Percentiles rank a stretch among this genome's conserved stretches.
These are phyloP conservation scores for Rostrohypoxylon terebratum DNA, from an alignment of 495 filamentous ascomycete species.

Conservation along the genomic window DNA sequence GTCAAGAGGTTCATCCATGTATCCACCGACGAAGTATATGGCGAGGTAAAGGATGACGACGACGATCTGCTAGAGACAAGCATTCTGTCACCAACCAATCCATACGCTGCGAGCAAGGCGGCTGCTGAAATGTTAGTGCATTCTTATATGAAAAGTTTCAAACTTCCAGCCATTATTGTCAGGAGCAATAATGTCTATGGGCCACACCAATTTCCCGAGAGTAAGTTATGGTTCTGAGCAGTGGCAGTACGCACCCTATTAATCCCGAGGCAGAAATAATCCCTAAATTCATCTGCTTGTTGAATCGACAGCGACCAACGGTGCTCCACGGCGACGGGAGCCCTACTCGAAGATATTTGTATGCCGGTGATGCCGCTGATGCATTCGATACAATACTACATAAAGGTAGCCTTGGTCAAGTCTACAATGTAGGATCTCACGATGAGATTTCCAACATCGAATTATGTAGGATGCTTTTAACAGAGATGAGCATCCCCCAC, in stretches of 20 bases:
- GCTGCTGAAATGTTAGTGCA: slow-evolving; percentile 85
- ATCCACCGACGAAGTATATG: slow-evolving; percentile 83
- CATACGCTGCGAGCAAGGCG: slow-evolving; percentile 81
- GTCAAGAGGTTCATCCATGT: slow-evolving; percentile 77
- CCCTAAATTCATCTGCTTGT: slow-evolving; percentile 75
- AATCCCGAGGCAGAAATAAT: slow-evolving; percentile 70
- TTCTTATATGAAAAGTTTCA: slow-evolving; percentile 78
- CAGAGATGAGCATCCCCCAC: slow-evolving; percentile 60
- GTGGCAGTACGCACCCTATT: neutral
- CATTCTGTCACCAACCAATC: slow-evolving; percentile 77
- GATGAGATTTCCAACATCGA: slow-evolving; percentile 74
- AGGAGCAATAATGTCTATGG: slow-evolving; percentile 85
- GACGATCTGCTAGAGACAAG: slow-evolving; percentile 71
- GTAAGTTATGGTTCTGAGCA: slow-evolving; percentile 56
- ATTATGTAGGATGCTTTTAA: slow-evolving; percentile 69
- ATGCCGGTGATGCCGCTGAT: slow-evolving; percentile 78
- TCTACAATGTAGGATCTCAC: slow-evolving; percentile 78
- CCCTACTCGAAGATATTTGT: slow-evolving; percentile 75
- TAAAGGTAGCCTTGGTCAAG: slow-evolving; percentile 71
- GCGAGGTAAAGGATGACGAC: slow-evolving; percentile 72
- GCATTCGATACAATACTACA: slow-evolving; percentile 83
- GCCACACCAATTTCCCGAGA: slow-evolving; percentile 82
- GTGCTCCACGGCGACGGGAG: slow-evolving; percentile 77
- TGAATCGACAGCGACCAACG: slow-evolving; percentile 67
- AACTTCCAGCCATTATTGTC: slow-evolving; percentile 76